Evolutionary conservation across 129 eudicot species (phyloP).

Genomic region (Lactuca saligna): DNA sequence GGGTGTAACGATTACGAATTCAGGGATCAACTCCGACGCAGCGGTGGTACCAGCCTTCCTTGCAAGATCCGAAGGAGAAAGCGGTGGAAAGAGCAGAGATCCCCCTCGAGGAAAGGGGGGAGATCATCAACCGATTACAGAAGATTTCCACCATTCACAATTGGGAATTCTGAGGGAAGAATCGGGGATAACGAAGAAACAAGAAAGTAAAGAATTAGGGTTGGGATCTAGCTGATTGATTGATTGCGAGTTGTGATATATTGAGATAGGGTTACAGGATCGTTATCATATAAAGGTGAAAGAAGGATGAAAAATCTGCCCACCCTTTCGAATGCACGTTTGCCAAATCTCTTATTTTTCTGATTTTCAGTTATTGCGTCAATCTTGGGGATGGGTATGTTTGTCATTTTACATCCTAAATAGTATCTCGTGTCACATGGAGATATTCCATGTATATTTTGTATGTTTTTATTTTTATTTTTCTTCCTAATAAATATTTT

Average conservation of each 20-base stretch:
- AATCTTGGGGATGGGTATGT: slow-evolving; percentile 3
- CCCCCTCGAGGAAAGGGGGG: slow-evolving; percentile 72
- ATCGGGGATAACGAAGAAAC: not conserved
- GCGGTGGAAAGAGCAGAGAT: slow-evolving; percentile 39
- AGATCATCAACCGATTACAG: slow-evolving; percentile 52
- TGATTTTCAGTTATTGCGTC: not conserved
- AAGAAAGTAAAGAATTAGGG: slow-evolving; percentile 23
- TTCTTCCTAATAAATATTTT: not conserved
- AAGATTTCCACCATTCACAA: slow-evolving; percentile 97
- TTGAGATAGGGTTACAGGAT: not conserved
- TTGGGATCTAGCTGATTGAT: slow-evolving; percentile 16
- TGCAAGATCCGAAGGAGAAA: slow-evolving; percentile 74
- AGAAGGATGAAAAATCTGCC: slow-evolving; percentile 4
- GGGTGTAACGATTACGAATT: not conserved
- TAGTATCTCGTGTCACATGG: not conserved
- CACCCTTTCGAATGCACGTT: slow-evolving; percentile 9
- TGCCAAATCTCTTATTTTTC: slow-evolving; percentile 3
- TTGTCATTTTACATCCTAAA: not conserved
- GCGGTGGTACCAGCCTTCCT: slow-evolving; percentile 95
- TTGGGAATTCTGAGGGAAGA: slow-evolving; percentile 8
- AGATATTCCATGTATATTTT: not conserved
- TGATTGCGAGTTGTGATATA: not conserved
- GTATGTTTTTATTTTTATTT: not conserved
- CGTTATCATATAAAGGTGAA: not conserved
- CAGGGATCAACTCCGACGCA: slow-evolving; percentile 87